Conservation (phyloP, 257 asterid genomes). For the Salvia miltiorrhiza region DNA sequence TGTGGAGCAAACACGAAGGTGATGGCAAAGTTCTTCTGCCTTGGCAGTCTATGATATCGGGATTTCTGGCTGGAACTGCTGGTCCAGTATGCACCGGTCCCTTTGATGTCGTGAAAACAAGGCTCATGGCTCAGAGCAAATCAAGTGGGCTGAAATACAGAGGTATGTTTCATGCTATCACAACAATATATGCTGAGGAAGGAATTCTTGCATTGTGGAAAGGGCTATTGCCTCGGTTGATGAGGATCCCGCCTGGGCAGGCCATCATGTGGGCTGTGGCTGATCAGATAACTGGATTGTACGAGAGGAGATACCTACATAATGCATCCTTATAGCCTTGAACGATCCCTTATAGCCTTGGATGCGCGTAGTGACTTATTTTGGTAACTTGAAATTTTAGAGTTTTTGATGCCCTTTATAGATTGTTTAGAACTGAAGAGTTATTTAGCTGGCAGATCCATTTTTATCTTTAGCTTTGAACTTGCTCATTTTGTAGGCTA, state of each 20-base stretch:
- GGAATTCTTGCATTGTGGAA: constrained; percentile 81
- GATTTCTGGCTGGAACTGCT: constrained; percentile 92
- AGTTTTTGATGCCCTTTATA: background rate
- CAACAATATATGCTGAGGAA: constrained; percentile 74
- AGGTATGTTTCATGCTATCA: constrained; percentile 92
- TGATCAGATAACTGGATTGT: constrained; percentile 84
- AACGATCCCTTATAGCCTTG: constrained; percentile 19
- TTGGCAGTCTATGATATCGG: constrained; percentile 96
- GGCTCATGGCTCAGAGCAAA: constrained; percentile 94
- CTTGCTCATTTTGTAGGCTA: background rate
- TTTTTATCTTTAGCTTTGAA: constrained; percentile 1
- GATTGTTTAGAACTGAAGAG: constrained; percentile 1
- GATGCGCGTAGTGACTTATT: background rate
- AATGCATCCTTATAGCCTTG: constrained; percentile 33
- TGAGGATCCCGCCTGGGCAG: constrained; percentile 99
- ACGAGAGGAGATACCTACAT: constrained; percentile 59
- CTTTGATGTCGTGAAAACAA: constrained; percentile 95
- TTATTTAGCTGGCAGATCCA: too few relatives aligned
- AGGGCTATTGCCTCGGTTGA: constrained; percentile 86
- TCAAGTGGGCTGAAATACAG: constrained; percentile 70
- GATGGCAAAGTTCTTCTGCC: constrained; percentile 79
- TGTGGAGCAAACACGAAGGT: constrained; percentile 85
- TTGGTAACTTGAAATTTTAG: background rate
- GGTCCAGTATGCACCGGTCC: constrained; percentile 97
- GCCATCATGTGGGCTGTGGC: constrained; percentile 98